These are phyloP conservation scores for Blastomyces emzantsi DNA, from an alignment of 2,329 filamentous ascomycete species.

Conservation along the genomic window DNA sequence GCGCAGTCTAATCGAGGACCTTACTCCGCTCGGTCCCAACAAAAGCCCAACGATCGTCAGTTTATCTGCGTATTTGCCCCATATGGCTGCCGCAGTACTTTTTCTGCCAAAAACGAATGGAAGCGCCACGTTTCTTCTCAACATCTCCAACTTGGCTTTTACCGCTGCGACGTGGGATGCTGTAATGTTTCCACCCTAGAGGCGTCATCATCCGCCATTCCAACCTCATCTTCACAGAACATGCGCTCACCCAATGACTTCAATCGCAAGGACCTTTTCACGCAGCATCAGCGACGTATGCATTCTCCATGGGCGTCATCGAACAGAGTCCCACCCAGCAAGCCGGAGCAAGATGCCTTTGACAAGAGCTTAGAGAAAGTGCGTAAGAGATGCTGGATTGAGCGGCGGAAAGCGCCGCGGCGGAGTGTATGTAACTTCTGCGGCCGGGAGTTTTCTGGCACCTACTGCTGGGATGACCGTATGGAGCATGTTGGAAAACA, in stretches of 20 bases:
- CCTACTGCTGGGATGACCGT: conserved; percentile 63
- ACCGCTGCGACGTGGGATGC: conserved; percentile 60
- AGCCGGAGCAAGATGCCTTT: conserved; percentile 28
- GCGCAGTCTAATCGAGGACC: neutral
- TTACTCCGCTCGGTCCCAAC: conserved; percentile 6
- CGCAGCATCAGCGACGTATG: conserved; percentile 80
- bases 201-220: conserved; percentile 5
- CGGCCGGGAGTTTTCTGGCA: conserved; percentile 49
- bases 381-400: conserved; percentile 50
- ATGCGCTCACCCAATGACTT: conserved; percentile 53
- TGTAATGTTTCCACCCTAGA: conserved; percentile 36
- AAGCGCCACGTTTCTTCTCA: conserved; percentile 78
- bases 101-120: conserved; percentile 87
- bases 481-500: conserved; percentile 86
- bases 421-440: conserved; percentile 57
- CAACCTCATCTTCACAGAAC: conserved; percentile 4
- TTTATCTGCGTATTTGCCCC: conserved; percentile 71
- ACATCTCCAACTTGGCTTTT: conserved; percentile 66
- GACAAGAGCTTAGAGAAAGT: conserved; percentile 49
- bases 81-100: conserved; percentile 65
- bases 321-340: conserved; percentile 17
- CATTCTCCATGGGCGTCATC: conserved; percentile 52
- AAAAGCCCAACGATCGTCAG: conserved; percentile 10
- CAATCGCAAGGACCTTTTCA: conserved; percentile 88
- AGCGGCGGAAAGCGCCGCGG: conserved; percentile 54